Evolutionary conservation across 331 rosid genomes (phyloP), one percentile per base, ranked within the genome.

Genomic region (Quercus phellos): DNA sequence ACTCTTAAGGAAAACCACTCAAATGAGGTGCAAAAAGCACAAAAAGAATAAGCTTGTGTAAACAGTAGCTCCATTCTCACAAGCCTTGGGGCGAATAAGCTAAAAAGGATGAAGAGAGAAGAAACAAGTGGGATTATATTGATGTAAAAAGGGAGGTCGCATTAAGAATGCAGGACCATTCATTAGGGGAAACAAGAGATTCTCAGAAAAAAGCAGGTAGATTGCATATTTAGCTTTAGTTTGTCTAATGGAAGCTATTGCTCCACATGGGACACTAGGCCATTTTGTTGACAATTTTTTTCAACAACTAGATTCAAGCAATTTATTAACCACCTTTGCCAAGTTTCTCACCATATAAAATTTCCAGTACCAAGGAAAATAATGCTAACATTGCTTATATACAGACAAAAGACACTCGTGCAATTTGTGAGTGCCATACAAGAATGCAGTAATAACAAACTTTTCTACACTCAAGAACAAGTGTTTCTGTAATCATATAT

Each of bases 401-500:
- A 55, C 54, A 10, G 18, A 68, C 35, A 53, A 43, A 55, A 55
- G 19, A 61, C 61, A 32, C 38, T 29, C 6, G 14, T 4, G 53
- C 34, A 38, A 53, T 51, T 27, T 38, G 18, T 58, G 81, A 77
- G 21, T 64, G 61, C 68, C 32, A 13, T 70, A 46, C 60, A 84
- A 68, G 73, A 84, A 72, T 79, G 58, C 55, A 70, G 79, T 18
- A 34, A 22, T 68, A 55, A 66, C 35, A 22, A 64, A 34, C 51
- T 34, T 64, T 6, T 71, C 38, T 42, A 76, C 59, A 72, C 30
- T 8, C 68, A 35, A 55, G 26, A 68, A 46, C 34, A 58, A 79
- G n/a, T 53, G 68, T 38, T 51, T 68, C 59, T 51, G 71, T 8
- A 27, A 68, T 58, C 7, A 32, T 77, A 80, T 80, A 58, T 84